Conservation (phyloP, 345 rosid genomes). For the Adansonia digitata region DNA sequence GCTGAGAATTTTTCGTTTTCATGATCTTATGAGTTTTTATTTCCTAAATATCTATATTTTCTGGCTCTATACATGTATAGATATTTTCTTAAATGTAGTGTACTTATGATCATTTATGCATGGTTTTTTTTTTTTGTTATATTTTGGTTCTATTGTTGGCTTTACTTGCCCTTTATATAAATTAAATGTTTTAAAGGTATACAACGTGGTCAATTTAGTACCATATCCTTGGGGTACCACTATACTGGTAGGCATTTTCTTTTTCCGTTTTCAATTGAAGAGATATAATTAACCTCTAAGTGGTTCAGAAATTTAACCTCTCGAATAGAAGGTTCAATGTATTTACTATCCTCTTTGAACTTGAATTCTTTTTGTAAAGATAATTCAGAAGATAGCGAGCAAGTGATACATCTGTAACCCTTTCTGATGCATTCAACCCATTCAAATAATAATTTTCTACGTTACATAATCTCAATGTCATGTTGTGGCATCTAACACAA, state of each 20-base stretch:
- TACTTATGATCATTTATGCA: background rate
- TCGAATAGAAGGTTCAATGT: background rate
- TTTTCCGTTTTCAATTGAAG: background rate
- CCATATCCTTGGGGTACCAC: background rate
- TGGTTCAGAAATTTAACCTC: background rate
- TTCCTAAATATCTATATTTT: background rate
- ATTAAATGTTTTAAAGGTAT: background rate
- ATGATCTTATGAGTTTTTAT: background rate
- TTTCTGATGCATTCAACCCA: conserved; percentile 3
- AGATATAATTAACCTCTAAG: background rate
- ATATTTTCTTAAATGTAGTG: background rate
- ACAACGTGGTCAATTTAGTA: background rate
- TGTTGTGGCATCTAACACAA: background rate
- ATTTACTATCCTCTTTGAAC: background rate
- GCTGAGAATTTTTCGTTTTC: background rate
- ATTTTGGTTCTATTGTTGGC: background rate
- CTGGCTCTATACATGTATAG: background rate
- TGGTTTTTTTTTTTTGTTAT: background rate
- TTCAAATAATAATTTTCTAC: no score
- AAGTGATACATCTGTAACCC: background rate
- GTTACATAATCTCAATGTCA: background rate
- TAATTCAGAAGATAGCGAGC: background rate
- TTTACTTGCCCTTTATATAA: background rate
- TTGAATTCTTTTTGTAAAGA: background rate
- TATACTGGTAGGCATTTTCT: background rate